Conservation (phyloP, 257 asterid genomes). For the Solanum corneliomulleri region DNA sequence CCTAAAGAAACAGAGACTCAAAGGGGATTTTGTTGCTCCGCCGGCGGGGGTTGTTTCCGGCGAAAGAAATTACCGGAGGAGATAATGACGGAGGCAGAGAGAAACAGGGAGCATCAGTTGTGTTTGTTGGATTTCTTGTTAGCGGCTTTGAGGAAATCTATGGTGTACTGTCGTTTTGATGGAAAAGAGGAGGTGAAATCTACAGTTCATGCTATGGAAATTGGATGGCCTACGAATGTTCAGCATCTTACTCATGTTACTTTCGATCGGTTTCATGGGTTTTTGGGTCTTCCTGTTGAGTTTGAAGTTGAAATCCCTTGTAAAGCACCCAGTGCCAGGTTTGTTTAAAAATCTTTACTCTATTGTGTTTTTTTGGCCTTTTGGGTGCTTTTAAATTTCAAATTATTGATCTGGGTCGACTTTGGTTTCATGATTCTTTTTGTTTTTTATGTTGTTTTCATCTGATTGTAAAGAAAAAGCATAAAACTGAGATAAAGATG, state of each 20-base stretch:
- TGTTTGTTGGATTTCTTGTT: constrained; percentile 57
- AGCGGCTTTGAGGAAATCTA: constrained; percentile 71
- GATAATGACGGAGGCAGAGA: constrained; percentile 35
- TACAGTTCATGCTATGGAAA: constrained; percentile 68
- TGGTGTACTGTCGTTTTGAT: constrained; percentile 64
- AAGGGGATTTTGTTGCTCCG: background rate
- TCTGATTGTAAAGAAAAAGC: background rate
- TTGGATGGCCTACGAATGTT: constrained; percentile 94
- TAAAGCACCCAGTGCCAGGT: constrained; percentile 98
- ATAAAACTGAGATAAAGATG: background rate
- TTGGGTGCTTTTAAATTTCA: background rate
- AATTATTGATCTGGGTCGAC: background rate
- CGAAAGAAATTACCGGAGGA: background rate
- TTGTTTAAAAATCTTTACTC: background rate
- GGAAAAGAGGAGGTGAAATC: constrained; percentile 42
- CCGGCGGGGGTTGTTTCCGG: background rate
- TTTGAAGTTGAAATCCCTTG: constrained; percentile 79
- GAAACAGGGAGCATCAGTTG: constrained; percentile 33
- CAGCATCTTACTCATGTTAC: constrained; percentile 92
- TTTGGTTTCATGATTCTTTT: background rate
- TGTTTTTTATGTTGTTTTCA: background rate
- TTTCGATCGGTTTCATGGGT: constrained; percentile 83
- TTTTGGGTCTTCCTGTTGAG: constrained; percentile 90
- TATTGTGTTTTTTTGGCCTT: background rate
- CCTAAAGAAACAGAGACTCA: background rate